Conservation (phyloP, 345 rosid species). For the Bruguiera parviflora region DNA sequence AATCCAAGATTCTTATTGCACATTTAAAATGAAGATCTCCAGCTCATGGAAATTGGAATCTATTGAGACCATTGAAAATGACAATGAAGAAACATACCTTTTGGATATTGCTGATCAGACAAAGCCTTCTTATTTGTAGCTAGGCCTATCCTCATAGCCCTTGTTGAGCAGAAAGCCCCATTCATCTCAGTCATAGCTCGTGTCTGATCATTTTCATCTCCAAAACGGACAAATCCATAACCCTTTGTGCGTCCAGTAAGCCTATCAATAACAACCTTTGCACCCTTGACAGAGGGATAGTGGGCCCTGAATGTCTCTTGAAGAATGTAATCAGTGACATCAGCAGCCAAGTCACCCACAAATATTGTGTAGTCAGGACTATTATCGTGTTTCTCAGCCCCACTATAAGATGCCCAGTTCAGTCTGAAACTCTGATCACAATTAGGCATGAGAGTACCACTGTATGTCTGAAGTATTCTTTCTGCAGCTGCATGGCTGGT, state of each 20-base stretch:
- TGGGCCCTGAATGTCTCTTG: conserved; percentile 77
- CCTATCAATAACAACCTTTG: conserved; percentile 91
- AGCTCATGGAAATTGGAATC: not conserved
- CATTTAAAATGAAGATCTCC: conserved; percentile 4
- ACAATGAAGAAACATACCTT: conserved; percentile 41
- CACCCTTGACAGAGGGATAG: conserved; percentile 72
- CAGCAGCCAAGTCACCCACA: conserved; percentile 93
- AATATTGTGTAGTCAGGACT: conserved; percentile 71
- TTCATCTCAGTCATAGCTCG: conserved; percentile 95
- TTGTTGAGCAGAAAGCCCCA: conserved; percentile 77
- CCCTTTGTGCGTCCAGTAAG: conserved; percentile 81
- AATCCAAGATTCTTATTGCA: conserved; percentile 1
- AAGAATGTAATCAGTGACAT: conserved; percentile 78
- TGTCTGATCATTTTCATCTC: conserved; percentile 73
- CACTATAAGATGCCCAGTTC: conserved; percentile 77
- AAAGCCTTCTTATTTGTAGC: conserved; percentile 68
- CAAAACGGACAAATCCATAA: conserved; percentile 85
- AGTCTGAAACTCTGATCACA: conserved; percentile 71
- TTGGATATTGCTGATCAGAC: conserved; percentile 55
- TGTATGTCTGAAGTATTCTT: conserved; percentile 61
- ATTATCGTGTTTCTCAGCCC: conserved; percentile 82
- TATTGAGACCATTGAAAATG: not conserved
- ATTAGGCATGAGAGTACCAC: conserved; percentile 68
- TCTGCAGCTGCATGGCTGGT: conserved; percentile 69
- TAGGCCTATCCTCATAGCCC: conserved; percentile 87